Conservation (phyloP, 345 rosid species). For the Citrus unshiu region DNA sequence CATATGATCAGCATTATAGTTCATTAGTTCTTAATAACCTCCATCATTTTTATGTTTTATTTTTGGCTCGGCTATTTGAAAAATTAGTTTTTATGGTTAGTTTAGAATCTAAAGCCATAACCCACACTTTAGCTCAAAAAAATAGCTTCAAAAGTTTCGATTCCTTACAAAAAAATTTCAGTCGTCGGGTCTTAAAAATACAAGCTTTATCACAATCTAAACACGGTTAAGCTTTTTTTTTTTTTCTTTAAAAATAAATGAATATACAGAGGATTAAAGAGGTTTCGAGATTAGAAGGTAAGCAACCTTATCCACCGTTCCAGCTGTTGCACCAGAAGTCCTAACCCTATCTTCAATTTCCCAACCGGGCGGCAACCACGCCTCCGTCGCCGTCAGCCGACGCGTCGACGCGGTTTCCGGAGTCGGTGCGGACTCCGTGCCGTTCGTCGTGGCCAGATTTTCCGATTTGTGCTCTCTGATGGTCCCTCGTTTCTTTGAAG, state of each 20-base stretch:
- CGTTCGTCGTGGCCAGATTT: conserved; percentile 12
- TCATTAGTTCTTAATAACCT: background rate
- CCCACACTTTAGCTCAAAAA: background rate
- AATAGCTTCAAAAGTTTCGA: background rate
- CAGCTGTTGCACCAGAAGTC: conserved; percentile 74
- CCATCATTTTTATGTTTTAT: too few species aligned
- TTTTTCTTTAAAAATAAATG: background rate
- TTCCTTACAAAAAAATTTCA: background rate
- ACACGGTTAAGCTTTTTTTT: background rate
- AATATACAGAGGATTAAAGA: background rate
- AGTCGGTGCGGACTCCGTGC: conserved; percentile 7
- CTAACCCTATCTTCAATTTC: conserved; percentile 65
- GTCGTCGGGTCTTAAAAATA: background rate
- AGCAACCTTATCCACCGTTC: conserved; percentile 62
- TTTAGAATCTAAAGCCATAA: background rate
- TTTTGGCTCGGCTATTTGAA: background rate
- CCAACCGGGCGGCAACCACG: conserved; percentile 79
- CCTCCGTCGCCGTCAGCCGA: conserved; percentile 19
- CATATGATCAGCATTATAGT: background rate
- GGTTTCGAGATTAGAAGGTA: conserved; percentile 4
- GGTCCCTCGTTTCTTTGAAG: conserved; percentile 5
- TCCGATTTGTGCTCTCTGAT: conserved; percentile 1
- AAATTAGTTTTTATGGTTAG: background rate
- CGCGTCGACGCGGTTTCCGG: conserved; percentile 24
- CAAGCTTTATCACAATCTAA: background rate